Evolutionary conservation across 2,329 filamentous ascomycete species (phyloP), one percentile per base, ranked within the genome.

Genomic region (Fusarium piperis): DNA sequence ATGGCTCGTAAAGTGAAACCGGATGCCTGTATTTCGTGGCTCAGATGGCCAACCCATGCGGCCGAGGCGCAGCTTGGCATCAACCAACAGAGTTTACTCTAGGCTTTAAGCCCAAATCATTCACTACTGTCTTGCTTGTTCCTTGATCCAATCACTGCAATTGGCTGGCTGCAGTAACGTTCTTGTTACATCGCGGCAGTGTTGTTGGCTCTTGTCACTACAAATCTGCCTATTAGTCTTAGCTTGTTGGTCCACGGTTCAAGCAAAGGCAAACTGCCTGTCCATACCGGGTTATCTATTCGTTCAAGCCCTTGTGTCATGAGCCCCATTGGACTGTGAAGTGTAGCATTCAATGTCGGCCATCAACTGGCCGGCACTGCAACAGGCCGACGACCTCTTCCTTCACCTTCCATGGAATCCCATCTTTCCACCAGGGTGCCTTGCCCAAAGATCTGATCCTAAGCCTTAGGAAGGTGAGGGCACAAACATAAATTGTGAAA

Each of bases 21-120:
- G 64, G 64, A 48, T 63, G 59, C 71, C 61, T 66, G 3, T 6
- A 16, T 39, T 55, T 52, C 23, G 26, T 23, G 18, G 35, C 26
- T 60, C 23, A 61, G 46, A 38, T 57, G 36, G 60, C 20, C 41
- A 15, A 18, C 11, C 18, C 28, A 16, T 12, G 18, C 38, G 64
- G 39, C 55, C 39, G 39, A 18, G 39, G 55, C 65, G 65, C 65
- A 61, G 65, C 39, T 58, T 44, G 13, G 15, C 7, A 44, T 44
- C 39, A 15, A 10, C 13, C 13, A 44, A 44, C 39, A 44, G 6
- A 20, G 12, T 18, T 8, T 13, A 44, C 13, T 9, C 11, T 23
- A 23, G 7, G 13, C 18, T 44, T 44, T 23, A 11, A 44, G 12
- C 10, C 12, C 12, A 9, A 4, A 15, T 23, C 12, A 15, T 23